phyloP scores from a whole-genome alignment of 2,329 filamentous ascomycete genomes.

The Biscogniauxia mediterranea region DNA sequence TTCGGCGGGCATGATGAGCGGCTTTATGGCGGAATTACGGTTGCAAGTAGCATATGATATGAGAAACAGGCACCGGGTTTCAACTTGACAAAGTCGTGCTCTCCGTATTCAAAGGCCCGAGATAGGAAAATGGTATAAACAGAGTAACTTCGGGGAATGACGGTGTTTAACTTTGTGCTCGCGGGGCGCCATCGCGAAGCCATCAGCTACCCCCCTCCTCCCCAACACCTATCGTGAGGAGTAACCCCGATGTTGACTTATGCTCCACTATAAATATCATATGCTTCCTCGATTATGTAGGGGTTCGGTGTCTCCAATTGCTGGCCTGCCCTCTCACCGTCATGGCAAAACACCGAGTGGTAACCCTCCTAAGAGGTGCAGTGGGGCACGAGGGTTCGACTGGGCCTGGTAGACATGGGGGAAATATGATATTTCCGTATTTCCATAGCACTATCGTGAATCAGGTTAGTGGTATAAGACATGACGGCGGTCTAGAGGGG shows the following conservation, averaged over 20 bases:
- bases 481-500: not conserved
- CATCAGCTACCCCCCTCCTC: not conserved
- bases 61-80: not conserved
- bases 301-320: not conserved
- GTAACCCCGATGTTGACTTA: not conserved
- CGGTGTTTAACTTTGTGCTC: not conserved
- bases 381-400: not conserved
- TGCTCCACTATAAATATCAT: not conserved
- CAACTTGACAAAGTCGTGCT: not conserved
- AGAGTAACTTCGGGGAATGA: too few relatives aligned
- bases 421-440: not conserved
- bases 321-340: not conserved
- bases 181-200: not conserved
- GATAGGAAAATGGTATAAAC: not conserved
- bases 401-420: not conserved
- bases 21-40: not conserved
- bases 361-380: not conserved
- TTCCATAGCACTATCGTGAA: not conserved
- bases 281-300: not conserved
- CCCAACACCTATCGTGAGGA: not conserved
- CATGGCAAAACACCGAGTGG: not conserved
- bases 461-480: not conserved
- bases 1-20: conserved; percentile 39
- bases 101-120: not conserved
- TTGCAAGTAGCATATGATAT: not conserved